Evolutionary conservation across 1,139 yeast genomes (phyloP), one percentile per base, ranked within the genome.

Genomic region (Zygotorulaspora mrakii): DNA sequence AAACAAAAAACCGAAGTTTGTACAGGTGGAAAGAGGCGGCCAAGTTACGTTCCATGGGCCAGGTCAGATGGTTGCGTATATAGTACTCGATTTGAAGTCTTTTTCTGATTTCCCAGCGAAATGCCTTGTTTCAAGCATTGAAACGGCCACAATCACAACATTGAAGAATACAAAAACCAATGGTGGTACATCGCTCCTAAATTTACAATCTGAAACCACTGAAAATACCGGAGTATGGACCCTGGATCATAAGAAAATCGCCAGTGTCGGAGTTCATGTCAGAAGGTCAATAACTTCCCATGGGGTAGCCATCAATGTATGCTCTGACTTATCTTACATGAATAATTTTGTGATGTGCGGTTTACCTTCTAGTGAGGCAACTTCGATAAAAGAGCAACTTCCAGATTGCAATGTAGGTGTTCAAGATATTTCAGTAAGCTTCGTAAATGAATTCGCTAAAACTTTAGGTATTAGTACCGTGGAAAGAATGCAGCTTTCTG

Each of bases 31-130:
- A 45, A 70, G 99, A 46, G 99, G 99, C n/a, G 99, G 99, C 0
- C 95, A 91, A 59, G 79, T 91, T 1, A 91, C 98, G 0, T 94
- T 87, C 73, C 99, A 94, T 65, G 97, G 97, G 0, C 82, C 89
- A 2, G 98, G 98, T 0, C 99, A 94, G 62, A 62, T 88, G 32
- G 96, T 89, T 3, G 79, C 87, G 2, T 94, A 89, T 57, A 80
- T 94, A 12, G 73, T 94, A 2, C 46, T 94, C 31, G 96, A 91
- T 59, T 68, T 91, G 40, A 71, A 74, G 47, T 71, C 75, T 32
- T 83, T 84, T 53, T 55, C 64, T 27, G 65, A 73, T 35, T 67
- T 88, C 31, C 73, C 85, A 0, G 82, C 88, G 0, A 74, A 79
- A 52, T 86, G 95, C 61, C 85, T 79, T 57, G 91, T 94, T 1